A percentile compares a stretch with the other conserved stretches of the same genome.
Evolutionary conservation across 768 basidiomycete genomes (phyloP).

Genomic region (Nidularia pulvinata): DNA sequence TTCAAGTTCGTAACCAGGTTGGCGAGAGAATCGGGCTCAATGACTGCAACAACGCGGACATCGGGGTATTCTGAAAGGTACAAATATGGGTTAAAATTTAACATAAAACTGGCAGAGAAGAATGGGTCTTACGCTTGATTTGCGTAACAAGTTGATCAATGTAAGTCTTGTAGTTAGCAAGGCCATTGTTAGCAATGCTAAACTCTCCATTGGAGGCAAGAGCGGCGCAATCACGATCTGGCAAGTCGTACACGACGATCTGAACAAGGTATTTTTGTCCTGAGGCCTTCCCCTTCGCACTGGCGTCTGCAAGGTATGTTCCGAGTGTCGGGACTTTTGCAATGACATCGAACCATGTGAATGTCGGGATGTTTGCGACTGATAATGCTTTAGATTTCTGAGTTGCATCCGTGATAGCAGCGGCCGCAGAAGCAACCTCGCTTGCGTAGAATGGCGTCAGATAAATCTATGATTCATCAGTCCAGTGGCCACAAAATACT

Average conservation of each 20-base stretch:
- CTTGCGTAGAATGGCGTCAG: slow-evolving; percentile 55
- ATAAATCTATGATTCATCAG: slow-evolving; percentile 32
- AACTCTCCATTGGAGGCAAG: slow-evolving; percentile 69
- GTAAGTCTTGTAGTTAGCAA: slow-evolving; percentile 55
- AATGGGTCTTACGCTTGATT: slow-evolving; percentile 40
- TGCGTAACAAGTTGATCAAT: slow-evolving; percentile 63
- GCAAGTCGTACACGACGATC: slow-evolving; percentile 59
- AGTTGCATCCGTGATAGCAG: slow-evolving; percentile 45
- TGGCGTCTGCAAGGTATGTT: slow-evolving; percentile 55
- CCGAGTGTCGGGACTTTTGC: slow-evolving; percentile 55
- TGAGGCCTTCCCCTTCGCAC: slow-evolving; percentile 37
- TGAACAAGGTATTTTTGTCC: slow-evolving; percentile 50
- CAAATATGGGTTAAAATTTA: background rate
- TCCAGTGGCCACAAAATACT: background rate
- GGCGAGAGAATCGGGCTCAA: slow-evolving; percentile 68
- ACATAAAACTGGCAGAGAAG: background rate
- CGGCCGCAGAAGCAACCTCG: slow-evolving; percentile 52
- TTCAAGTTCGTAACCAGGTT: slow-evolving; percentile 70
- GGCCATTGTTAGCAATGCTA: slow-evolving; percentile 53
- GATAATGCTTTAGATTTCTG: slow-evolving; percentile 46
- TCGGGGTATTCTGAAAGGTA: slow-evolving; percentile 44
- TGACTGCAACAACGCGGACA: slow-evolving; percentile 63
- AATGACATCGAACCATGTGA: slow-evolving; percentile 60
- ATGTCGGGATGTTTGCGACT: slow-evolving; percentile 60
- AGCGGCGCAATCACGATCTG: slow-evolving; percentile 69